phyloP scores from a whole-genome alignment of 768 basidiomycete species.

The Suillus variegatus region DNA sequence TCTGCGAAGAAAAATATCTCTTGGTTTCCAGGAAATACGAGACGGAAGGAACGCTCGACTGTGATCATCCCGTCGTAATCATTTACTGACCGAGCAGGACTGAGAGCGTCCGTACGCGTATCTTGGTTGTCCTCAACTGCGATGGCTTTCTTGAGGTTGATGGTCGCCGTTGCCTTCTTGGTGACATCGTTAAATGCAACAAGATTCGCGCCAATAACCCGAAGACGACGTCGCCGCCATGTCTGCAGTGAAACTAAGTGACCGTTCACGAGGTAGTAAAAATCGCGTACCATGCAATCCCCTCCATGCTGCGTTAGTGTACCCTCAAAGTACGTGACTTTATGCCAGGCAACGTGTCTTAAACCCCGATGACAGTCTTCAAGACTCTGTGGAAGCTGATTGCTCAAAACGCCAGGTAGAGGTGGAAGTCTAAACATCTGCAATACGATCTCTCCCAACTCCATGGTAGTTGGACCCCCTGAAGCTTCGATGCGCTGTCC shows the following conservation, averaged over 20 bases:
- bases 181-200: slow-evolving; percentile 94
- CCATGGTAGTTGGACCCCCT: slow-evolving; percentile 60
- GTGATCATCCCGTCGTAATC: slow-evolving; percentile 67
- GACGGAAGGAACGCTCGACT: slow-evolving; percentile 82
- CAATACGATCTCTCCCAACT: slow-evolving; percentile 85
- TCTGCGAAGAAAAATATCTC: slow-evolving; percentile 92
- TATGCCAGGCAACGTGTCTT: slow-evolving; percentile 91
- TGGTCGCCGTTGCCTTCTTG: slow-evolving; percentile 86
- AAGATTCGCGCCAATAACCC: slow-evolving; percentile 83
- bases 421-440: slow-evolving; percentile 92
- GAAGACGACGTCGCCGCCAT: slow-evolving; percentile 80
- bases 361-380: slow-evolving; percentile 92
- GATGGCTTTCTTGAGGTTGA: slow-evolving; percentile 83
- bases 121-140: slow-evolving; percentile 78
- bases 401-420: slow-evolving; percentile 75
- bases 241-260: slow-evolving; percentile 45
- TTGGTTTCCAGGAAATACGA: slow-evolving; percentile 76
- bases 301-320: slow-evolving; percentile 92
- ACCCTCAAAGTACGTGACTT: slow-evolving; percentile 92
- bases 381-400: slow-evolving; percentile 85
- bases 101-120: slow-evolving; percentile 44
- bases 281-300: slow-evolving; percentile 76
- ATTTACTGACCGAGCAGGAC: slow-evolving; percentile 46
- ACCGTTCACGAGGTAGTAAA: neutral
- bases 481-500: slow-evolving; percentile 63